Conservation (phyloP, 2,329 filamentous ascomycete species). For the Ceratocystis smalleyi region DNA sequence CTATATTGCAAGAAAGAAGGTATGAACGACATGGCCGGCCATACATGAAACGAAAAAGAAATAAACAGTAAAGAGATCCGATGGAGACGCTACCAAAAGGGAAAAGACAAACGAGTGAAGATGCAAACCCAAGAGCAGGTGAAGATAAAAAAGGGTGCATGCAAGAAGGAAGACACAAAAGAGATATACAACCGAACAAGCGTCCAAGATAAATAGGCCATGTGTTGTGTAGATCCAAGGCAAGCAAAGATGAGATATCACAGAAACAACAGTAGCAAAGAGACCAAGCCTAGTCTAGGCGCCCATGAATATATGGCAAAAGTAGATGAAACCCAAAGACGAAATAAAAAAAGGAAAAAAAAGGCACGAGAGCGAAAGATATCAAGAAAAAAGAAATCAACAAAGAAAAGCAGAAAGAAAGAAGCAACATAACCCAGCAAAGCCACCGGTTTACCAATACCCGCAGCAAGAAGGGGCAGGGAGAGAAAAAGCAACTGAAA, state of each 20-base stretch:
- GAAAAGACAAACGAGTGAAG: background rate
- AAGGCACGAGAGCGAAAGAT: background rate
- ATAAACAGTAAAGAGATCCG: background rate
- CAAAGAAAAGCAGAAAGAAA: background rate
- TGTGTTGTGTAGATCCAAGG: background rate
- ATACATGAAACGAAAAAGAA: background rate
- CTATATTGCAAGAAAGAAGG: background rate
- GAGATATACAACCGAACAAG: background rate
- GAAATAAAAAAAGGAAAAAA: too few species aligned
- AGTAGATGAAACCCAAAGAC: background rate
- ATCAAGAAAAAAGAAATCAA: background rate
- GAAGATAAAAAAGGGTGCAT: background rate
- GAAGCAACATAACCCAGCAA: background rate
- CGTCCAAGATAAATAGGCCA: background rate
- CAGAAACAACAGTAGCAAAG: too few species aligned
- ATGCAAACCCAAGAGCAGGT: background rate
- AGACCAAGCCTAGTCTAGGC: too few species aligned
- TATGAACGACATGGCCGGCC: background rate
- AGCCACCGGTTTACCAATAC: background rate
- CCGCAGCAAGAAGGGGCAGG: background rate
- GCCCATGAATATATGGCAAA: background rate
- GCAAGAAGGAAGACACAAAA: background rate
- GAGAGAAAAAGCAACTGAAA: background rate
- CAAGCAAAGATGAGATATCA: background rate
- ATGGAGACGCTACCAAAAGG: constrained; percentile 1